Conservation (phyloP, 1,139 yeast species). For the Trichomonascaceae sp. region DNA sequence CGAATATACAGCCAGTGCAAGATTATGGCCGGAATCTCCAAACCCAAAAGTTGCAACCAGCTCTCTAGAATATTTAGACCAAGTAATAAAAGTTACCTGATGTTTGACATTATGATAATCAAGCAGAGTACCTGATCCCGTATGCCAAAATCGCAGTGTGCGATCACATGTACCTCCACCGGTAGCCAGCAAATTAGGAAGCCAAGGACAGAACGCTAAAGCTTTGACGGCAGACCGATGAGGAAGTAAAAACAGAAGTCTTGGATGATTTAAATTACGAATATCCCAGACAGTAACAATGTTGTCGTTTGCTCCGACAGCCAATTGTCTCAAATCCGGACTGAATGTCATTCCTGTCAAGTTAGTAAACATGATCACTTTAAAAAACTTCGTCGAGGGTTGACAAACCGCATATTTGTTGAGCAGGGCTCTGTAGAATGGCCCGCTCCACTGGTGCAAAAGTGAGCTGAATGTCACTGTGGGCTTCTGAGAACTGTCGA, state of each 20-base stretch:
- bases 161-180: slow-evolving; percentile 95
- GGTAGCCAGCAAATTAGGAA: slow-evolving; percentile 55
- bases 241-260: slow-evolving; percentile 23
- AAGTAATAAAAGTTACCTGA: slow-evolving; percentile 71
- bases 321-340: slow-evolving; percentile 25
- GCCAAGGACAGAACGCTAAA: slow-evolving; percentile 65
- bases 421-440: slow-evolving; percentile 20
- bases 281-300: slow-evolving; percentile 27
- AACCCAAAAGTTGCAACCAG: slow-evolving; percentile 78
- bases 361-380: background rate
- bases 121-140: slow-evolving; percentile 64
- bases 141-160: slow-evolving; percentile 76
- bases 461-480: background rate
- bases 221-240: slow-evolving; percentile 49
- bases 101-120: slow-evolving; percentile 51
- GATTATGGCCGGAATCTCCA: slow-evolving; percentile 46
- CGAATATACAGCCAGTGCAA: slow-evolving; percentile 49
- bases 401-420: slow-evolving; percentile 27
- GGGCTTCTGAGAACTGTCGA: slow-evolving; percentile 10
- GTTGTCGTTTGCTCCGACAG: slow-evolving; percentile 33
- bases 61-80: slow-evolving; percentile 64
- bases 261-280: slow-evolving; percentile 10
- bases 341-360: slow-evolving; percentile 30
- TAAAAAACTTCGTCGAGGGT: background rate
- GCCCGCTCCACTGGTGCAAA: slow-evolving; percentile 9